phyloP scores from a whole-genome alignment of 441 rosid species.

The Gossypium schwendimanii region DNA sequence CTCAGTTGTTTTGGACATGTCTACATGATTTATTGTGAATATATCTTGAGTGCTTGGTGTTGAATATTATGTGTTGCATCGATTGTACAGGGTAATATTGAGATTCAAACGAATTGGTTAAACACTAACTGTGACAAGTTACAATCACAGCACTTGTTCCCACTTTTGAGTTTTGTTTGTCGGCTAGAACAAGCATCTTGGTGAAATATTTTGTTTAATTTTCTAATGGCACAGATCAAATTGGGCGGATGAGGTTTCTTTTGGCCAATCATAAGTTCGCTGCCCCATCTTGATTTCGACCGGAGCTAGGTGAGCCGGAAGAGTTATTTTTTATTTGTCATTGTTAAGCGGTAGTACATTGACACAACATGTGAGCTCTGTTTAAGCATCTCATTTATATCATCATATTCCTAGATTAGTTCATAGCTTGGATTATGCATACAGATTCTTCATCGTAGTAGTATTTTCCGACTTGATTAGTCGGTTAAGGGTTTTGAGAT shows the following conservation, averaged over 20 bases:
- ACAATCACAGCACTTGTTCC: neutral
- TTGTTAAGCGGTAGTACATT: no score
- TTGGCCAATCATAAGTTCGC: neutral
- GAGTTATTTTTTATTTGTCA: neutral
- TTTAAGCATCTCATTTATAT: neutral
- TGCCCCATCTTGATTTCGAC: neutral
- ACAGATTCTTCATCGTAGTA: neutral
- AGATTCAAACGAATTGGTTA: neutral
- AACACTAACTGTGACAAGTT: neutral
- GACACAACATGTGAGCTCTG: neutral
- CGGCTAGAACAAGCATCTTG: neutral
- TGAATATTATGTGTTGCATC: neutral
- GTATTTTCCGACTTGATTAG: neutral
- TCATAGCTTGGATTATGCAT: neutral
- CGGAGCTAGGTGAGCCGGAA: neutral
- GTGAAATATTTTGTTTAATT: neutral
- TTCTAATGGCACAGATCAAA: neutral
- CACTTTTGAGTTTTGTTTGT: neutral
- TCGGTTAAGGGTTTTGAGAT: neutral
- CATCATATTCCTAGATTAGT: neutral
- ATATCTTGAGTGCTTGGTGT: neutral
- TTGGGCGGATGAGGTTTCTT: neutral
- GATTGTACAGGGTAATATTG: neutral
- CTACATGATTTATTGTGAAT: neutral
- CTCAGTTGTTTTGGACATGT: neutral